Base-by-base conservation (phyloP, 2,329 filamentous ascomycete genomes). In the Hirsutella rhossiliensis region DNA sequence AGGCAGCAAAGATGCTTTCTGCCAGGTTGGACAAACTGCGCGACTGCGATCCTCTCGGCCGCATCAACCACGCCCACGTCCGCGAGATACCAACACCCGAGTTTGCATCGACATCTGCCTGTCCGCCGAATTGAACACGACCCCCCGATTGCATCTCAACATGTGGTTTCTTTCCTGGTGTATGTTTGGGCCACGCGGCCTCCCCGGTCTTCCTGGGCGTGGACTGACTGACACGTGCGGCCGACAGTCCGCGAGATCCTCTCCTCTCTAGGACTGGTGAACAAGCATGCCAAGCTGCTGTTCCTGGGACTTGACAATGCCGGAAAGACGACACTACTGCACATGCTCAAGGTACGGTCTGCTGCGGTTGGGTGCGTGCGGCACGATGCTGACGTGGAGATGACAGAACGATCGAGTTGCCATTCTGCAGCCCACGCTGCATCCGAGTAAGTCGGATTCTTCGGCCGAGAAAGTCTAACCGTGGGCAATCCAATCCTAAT, bases 101-200 rank as follows among this genome's bases (percentile, higher is more conserved):
- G 31, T 11, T 32, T 32, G 34, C 34, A 37, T 17, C 34, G 17
- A 15, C 34, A 6, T 17, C 5, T 17, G 13, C n/a, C 17, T 17
- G 18, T 37, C 7, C 8, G 13, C 8, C 11, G 12, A 15, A 13
- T 12, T 17, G 12, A 17, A 15, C 31, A 34, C n/a, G 8, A 12
- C 34, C 17, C 7, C 36, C 29, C 20, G 13, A 15, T 12, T 18
- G 9, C 23, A 31, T n/a, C 52, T 54, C 67, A 73, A 60, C 52
- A 94, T 95, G 88, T 94, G 87, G 87, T 84, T 95, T 65, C 69
- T 94, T 63, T 88, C 90, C 78, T 95, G 88, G 87, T 94, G 87
- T 94, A 87, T 62, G 80, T 73, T 53, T 50, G 43, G 44, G 38
- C 23, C 23, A 27, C 23, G 23, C 34, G 18, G 18, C 34, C 34